Evolutionary conservation across 2,329 filamentous ascomycete species (phyloP).

Genomic region (Talaromyces marneffei): DNA sequence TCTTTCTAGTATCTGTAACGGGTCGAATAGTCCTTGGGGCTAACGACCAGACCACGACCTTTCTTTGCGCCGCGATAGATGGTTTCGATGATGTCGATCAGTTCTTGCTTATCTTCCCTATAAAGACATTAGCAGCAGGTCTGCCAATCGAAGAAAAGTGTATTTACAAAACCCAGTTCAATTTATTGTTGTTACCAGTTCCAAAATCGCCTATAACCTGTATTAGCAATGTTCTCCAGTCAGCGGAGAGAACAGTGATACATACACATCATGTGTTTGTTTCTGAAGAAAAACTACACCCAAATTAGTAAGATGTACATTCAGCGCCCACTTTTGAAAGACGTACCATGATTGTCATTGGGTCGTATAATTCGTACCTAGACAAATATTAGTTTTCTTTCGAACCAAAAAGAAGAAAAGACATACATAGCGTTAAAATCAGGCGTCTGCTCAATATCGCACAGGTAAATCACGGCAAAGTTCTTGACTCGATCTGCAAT

Average conservation of each 20-base stretch:
- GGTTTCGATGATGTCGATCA: slow-evolving; percentile 97
- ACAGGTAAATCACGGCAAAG: slow-evolving; percentile 69
- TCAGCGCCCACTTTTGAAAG: background rate
- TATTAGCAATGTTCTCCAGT: background rate
- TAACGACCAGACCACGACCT: slow-evolving; percentile 90
- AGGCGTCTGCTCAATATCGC: slow-evolving; percentile 83
- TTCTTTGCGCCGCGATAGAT: slow-evolving; percentile 99
- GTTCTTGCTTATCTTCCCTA: slow-evolving; percentile 87
- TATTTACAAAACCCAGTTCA: slow-evolving; percentile 73
- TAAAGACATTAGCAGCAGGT: background rate
- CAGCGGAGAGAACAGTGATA: background rate
- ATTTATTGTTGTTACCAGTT: slow-evolving; percentile 97
- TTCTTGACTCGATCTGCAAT: slow-evolving; percentile 90
- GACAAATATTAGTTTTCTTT: background rate
- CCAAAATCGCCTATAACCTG: slow-evolving; percentile 62
- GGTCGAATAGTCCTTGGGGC: slow-evolving; percentile 74
- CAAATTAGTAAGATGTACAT: slow-evolving; percentile 9
- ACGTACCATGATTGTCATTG: slow-evolving; percentile 72
- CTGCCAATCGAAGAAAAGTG: background rate
- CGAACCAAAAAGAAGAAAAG: background rate
- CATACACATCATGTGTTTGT: slow-evolving; percentile 80
- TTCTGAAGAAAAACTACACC: slow-evolving; percentile 78
- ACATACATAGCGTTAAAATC: slow-evolving; percentile 94
- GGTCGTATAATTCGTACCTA: slow-evolving; percentile 47
- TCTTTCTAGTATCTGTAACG: slow-evolving; percentile 64